Conservation (phyloP, 257 asterid genomes). For the Verbena officinalis region DNA sequence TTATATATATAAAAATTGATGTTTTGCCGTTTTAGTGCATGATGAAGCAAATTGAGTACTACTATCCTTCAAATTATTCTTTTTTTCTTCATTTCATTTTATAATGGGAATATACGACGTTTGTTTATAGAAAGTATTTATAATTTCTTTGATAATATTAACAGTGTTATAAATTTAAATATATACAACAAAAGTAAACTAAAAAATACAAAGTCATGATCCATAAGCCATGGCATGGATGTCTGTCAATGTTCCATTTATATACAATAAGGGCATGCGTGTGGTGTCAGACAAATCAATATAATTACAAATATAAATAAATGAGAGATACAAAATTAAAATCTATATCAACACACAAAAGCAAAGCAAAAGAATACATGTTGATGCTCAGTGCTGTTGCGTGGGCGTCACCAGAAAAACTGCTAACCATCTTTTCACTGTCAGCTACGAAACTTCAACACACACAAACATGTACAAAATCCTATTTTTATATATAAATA, state of each 20-base stretch:
- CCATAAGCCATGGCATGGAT: neutral
- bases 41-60: too few species aligned
- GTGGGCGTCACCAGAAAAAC: slow-evolving; percentile 57
- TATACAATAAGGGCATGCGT: slow-evolving; percentile 37
- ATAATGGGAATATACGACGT: too few species aligned
- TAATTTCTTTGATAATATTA: too few species aligned
- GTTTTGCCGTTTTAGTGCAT: too few species aligned
- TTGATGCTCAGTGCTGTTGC: slow-evolving; percentile 49
- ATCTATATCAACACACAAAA: neutral
- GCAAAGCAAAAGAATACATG: slow-evolving; percentile 4
- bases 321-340: neutral
- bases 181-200: too few species aligned
- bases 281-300: slow-evolving; percentile 34
- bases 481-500: too few species aligned
- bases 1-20: too few species aligned
- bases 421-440: slow-evolving; percentile 71
- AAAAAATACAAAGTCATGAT: neutral
- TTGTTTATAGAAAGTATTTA: too few species aligned
- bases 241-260: slow-evolving; percentile 22
- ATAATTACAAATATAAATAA: neutral
- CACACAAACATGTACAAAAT: neutral
- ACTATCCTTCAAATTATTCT: too few species aligned
- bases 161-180: too few species aligned
- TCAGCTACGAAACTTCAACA: slow-evolving; percentile 30
- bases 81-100: too few species aligned